Base-by-base conservation (phyloP, 495 filamentous ascomycete genomes). In the Xylaria acuta region DNA sequence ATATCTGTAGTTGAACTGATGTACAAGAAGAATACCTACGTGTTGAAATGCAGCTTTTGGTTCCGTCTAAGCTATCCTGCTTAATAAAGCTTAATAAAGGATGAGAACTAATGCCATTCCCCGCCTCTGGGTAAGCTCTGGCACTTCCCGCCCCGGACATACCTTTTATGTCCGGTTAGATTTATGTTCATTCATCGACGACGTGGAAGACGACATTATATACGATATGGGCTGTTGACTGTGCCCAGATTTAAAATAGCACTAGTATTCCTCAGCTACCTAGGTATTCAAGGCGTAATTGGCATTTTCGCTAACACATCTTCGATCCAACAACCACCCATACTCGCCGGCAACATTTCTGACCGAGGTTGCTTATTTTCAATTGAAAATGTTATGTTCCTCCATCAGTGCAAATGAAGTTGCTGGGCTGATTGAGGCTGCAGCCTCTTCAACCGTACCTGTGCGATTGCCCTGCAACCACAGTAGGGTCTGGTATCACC, bases 61-160 rank as follows among this genome's bases (percentile, higher is more conserved):
- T 14, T 30, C 51, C 45, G 18, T 53, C 2, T 22, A 22, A 49
- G 49, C 30, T 60, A 62, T 38, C 20, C 8, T 40, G 58, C 58
- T 40, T 40, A 62, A 62, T 62, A 40, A 62, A n/a, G 58, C 58
- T 40, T 40, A 62, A 62, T 62, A 40, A 62, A n/a, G 53, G 18
- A 60, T 34, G 7, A 38, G 30, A 8, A 5, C 58, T n/a, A 40
- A 62, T 6, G 20, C 41, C 36, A 40, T 62, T 22, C 59, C 36
- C 59, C 59, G 59, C 36, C 34, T 40, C n/a, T 4, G 14, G 20
- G 20, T 2, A 30, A 59, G 27, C 34, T 27, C 36, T 8, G 18
- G 18, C 36, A 12, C n/a, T 25, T 62, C 14, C 34, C 1, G 36
- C n/a, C 30, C 30, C 45, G 20, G 45, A 47, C 7, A 47, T 47